phyloP scores from a whole-genome alignment of 495 filamentous ascomycete species.

The Bathelium albidoporum region DNA sequence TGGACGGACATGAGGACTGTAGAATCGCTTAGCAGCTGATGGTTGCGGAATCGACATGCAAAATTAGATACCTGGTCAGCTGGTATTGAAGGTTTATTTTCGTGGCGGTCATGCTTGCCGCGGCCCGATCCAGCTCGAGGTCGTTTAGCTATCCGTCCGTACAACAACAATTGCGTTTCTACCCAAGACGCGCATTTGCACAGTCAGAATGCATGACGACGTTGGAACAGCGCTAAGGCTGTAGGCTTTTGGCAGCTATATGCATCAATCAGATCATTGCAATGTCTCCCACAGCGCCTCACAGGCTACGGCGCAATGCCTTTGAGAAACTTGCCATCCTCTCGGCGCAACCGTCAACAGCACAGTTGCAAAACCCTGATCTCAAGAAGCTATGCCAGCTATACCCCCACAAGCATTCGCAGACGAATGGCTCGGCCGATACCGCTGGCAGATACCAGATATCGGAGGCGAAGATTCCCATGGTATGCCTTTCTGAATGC shows the following conservation, averaged over 20 bases:
- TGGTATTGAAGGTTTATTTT: too few species aligned
- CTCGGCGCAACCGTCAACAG: conserved; percentile 21
- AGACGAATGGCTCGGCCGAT: conserved; percentile 17
- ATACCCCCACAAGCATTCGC: conserved; percentile 3
- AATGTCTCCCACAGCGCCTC: background rate
- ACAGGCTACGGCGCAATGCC: conserved; percentile 23
- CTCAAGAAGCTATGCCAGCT: conserved; percentile 26
- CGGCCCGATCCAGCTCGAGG: background rate
- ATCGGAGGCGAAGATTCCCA: conserved; percentile 16
- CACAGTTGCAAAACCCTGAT: conserved; percentile 16
- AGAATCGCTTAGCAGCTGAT: too few species aligned
- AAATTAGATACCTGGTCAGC: too few species aligned
- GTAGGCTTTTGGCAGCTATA: background rate
- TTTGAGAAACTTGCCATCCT: conserved; percentile 33
- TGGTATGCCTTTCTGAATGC: conserved; percentile 9
- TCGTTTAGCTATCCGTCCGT: background rate
- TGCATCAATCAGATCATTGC: background rate
- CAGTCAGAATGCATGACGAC: background rate
- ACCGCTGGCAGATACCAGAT: background rate
- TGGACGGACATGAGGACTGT: too few species aligned
- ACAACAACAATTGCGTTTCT: background rate
- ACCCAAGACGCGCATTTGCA: background rate
- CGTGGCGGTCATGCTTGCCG: background rate
- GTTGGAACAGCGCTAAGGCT: background rate
- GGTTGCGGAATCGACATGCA: too few species aligned